Base-by-base conservation (phyloP, 441 rosid species). In the Gossypium gossypioides region DNA sequence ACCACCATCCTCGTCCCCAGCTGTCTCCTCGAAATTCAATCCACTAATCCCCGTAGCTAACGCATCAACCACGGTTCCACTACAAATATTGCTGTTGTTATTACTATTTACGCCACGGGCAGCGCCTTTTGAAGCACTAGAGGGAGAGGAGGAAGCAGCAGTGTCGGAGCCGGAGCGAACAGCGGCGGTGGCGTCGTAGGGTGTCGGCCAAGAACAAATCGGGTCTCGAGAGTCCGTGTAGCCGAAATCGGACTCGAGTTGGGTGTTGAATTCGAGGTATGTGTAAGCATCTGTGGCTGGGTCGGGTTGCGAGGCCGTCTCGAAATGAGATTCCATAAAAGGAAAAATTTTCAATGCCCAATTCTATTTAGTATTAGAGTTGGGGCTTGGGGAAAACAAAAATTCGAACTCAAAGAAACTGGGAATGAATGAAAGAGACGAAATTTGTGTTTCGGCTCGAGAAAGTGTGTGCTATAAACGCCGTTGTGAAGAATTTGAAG, bases 221-320 rank as follows among this genome's bases (percentile, higher is more conserved):
- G 90, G 85, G 29, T 93, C 90, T 64, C 91, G 87, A 76, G 91
- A 95, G 81, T 92, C 98, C 1, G 90, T 87, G 79, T 87, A 95
- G 80, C 93, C 98, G 74, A 95, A 92, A 69, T 95, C 96, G 62
- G 98, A 85, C 77, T 92, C 98, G 12, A 96, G 97, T 79, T 95
- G 97, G 63, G 97, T 89, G 85, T 91, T 91, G 86, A 95, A 92
- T 84, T 95, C 99, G 73, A 91, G 84, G 77, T 92, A 95, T 25
- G 92, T 88, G 77, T 95, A 95, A 7, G 97, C 99, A 81, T 92
- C 98, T 25, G 84, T 74, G 21, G 78, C 90, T 8, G 95, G 74
- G 76, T 91, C 99, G 9, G 98, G 99, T 83, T 95, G 99, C 75
- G 98, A 95, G 59, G 96, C 92, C 62, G 97, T 91, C 10, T 92